A percentile compares a stretch with the other conserved stretches of the same genome.
Conservation (phyloP, 116 monocot genomes). For the Cymodocea nodosa region DNA sequence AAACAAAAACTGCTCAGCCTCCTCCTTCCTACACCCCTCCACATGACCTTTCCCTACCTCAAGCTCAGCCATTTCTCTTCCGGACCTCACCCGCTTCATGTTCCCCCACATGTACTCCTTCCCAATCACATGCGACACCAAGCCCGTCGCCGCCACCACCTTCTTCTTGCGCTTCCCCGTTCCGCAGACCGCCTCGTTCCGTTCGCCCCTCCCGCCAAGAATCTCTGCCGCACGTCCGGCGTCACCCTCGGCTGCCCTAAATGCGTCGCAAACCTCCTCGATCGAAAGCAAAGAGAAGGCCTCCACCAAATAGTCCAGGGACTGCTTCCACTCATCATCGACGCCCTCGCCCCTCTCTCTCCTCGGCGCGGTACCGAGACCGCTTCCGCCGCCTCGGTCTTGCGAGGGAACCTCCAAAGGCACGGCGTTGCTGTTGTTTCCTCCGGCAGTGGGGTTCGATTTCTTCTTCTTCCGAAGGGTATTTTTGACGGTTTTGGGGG, state of each 20-base stretch:
- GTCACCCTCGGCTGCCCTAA: conserved; percentile 34
- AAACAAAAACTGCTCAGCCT: conserved; percentile 32
- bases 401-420: not conserved
- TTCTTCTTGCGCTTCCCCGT: conserved; percentile 25
- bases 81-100: not conserved
- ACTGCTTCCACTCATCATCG: conserved; percentile 4
- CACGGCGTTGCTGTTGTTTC: too few species aligned
- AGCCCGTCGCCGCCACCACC: conserved; percentile 38
- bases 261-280: conserved; percentile 39
- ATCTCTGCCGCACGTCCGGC: conserved; percentile 52
- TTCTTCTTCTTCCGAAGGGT: too few species aligned
- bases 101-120: conserved; percentile 28
- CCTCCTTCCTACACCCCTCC: not conserved
- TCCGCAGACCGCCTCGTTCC: not conserved
- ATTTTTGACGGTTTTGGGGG: too few species aligned
- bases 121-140: conserved; percentile 61
- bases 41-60: not conserved
- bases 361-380: not conserved
- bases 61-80: not conserved
- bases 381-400: not conserved
- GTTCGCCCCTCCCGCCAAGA: conserved; percentile 16
- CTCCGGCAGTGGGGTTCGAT: too few species aligned
- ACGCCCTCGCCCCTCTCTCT: not conserved
- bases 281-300: conserved; percentile 43
- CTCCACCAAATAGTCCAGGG: conserved; percentile 31